phyloP scores from a whole-genome alignment of 1,284 basidiomycete genomes.

The Cronartium quercuum region DNA sequence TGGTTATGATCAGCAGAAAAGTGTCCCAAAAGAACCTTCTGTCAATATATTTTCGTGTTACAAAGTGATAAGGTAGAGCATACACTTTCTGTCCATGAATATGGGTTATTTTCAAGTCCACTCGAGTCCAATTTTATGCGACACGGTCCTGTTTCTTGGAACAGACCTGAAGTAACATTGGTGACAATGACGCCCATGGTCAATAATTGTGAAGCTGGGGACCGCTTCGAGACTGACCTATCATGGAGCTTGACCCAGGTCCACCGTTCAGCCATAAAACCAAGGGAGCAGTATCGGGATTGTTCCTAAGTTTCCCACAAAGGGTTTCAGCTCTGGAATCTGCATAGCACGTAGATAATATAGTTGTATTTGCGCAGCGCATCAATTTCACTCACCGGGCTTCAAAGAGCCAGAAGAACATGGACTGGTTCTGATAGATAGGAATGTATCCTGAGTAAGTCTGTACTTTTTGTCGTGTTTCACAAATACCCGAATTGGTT shows the following conservation, averaged over 20 bases:
- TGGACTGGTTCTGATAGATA: constrained; percentile 55
- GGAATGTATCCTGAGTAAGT: constrained; percentile 64
- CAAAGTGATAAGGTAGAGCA: not conserved
- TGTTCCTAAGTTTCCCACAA: too few species aligned
- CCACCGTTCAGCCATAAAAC: constrained; percentile 35
- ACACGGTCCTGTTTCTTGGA: constrained; percentile 65
- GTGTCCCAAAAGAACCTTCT: not conserved
- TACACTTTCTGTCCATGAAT: constrained; percentile 55
- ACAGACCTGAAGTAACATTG: constrained; percentile 38
- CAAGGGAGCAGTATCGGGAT: constrained; percentile 18
- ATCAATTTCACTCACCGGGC: constrained; percentile 50
- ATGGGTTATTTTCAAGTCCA: constrained; percentile 57
- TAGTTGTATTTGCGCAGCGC: not conserved
- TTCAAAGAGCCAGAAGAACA: constrained; percentile 66
- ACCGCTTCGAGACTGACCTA: constrained; percentile 1
- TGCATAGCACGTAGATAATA: not conserved
- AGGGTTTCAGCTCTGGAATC: too few species aligned
- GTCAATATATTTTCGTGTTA: not conserved
- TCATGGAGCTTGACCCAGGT: constrained; percentile 29
- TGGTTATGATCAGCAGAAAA: too few species aligned
- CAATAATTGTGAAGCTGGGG: not conserved
- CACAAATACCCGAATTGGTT: constrained; percentile 54
- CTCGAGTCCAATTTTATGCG: constrained; percentile 58
- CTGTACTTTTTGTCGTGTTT: constrained; percentile 62
- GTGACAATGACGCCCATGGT: not conserved